Base-by-base conservation (phyloP, 2,329 filamentous ascomycete genomes). In the Ophiostoma sp. region DNA sequence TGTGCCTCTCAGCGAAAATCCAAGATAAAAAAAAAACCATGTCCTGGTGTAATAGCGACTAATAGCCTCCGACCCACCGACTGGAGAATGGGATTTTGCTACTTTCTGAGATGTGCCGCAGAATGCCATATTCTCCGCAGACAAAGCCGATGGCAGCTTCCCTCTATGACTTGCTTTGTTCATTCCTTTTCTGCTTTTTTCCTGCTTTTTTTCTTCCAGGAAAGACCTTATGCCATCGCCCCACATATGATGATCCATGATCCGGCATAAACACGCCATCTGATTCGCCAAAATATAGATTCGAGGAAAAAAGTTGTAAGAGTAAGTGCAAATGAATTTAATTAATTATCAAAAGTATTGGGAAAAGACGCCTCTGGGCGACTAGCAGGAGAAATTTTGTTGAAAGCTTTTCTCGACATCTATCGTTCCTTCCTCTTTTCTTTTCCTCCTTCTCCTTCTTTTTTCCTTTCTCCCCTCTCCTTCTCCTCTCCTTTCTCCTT, bases 381-480 rank as follows among this genome's bases (percentile, higher is more conserved):
- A 69, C 71, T 72, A 70, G 71, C 48, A 72, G 17, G 35, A 65
- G 62, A 35, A 39, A 33, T 70, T 69, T 72, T 70, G 31, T 44
- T 69, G 65, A 68, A 68, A 68, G 41, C 69, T 64, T 70, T 36
- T 67, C 69, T 52, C 41, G 39, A 64, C 35, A 35, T 13, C 39
- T 31, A 27, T 41, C 20, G 62, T 65, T 23, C 33, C 8, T 27
- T 17, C 35, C 36, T 10, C 44, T 48, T 35, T 27, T 62, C 52
- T 13, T 15, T 31, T 23, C n/a, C n/a, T 35, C 48, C 68, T 52
- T 48, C 69, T 67, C 39, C 20, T 60, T 36, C 41, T 27, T 20
- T 11, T 20, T 36, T 57, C 41, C 41, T 41, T 70, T 65, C 27
- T 27, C 66, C 41, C 35, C 39, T 41, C 48, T 15, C 68, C 57